These are phyloP conservation scores for Phanerochaete sordida DNA, from an alignment of 768 basidiomycete genomes.

Conservation along the genomic window DNA sequence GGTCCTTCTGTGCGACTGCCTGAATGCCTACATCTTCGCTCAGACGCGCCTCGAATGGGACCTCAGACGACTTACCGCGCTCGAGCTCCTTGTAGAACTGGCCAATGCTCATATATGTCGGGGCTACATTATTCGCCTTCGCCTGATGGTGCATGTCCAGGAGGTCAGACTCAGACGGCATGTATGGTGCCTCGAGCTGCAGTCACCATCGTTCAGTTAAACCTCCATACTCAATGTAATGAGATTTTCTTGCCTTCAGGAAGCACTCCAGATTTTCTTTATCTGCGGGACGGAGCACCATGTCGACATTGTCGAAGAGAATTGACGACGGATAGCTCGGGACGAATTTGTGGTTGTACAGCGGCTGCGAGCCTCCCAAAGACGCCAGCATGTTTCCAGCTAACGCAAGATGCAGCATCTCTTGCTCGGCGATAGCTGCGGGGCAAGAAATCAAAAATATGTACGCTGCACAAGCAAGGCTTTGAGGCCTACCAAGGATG, in stretches of 20 bases:
- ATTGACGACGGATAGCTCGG: conserved; percentile 5
- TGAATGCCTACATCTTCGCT: not conserved
- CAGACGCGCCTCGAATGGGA: too few relatives aligned
- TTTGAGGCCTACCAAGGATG: conserved; percentile 3
- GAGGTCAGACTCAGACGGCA: not conserved
- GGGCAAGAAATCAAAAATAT: not conserved
- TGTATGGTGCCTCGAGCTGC: not conserved
- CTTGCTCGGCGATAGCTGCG: conserved; percentile 16
- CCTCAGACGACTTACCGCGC: not conserved
- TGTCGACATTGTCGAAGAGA: conserved; percentile 10
- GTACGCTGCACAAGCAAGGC: not conserved
- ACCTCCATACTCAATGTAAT: not conserved
- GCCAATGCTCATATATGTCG: conserved; percentile 5
- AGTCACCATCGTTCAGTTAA: not conserved
- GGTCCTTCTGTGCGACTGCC: not conserved
- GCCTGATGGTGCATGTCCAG: too few relatives aligned
- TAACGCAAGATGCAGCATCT: conserved; percentile 19
- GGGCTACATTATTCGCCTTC: too few relatives aligned
- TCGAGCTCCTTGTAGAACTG: conserved; percentile 8
- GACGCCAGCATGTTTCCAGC: conserved; percentile 15
- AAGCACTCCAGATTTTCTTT: conserved; percentile 16
- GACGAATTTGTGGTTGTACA: conserved; percentile 3
- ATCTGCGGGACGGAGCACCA: conserved; percentile 12
- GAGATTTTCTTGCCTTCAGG: conserved; percentile 9
- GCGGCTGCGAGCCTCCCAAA: conserved; percentile 4